Evolutionary conservation across 306 rosid species (phyloP).

Genomic region (Casuarina glauca): DNA sequence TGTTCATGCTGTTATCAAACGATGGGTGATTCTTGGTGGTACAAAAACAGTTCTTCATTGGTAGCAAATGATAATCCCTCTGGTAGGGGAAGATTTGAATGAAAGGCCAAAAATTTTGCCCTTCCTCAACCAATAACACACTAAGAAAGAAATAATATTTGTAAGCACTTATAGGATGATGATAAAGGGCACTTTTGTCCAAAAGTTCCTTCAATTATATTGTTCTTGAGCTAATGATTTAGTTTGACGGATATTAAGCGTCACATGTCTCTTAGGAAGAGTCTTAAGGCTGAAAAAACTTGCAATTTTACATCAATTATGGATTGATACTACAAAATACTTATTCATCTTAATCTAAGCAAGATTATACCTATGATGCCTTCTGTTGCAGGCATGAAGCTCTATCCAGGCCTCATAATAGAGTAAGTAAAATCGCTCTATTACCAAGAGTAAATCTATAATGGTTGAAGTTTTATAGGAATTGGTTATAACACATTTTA

Average conservation of each 20-base stretch:
- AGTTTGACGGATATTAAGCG: neutral
- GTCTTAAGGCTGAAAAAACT: slow-evolving; percentile 79
- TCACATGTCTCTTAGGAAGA: slow-evolving; percentile 17
- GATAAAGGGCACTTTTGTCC: neutral
- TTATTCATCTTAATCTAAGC: slow-evolving; percentile 85
- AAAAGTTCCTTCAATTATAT: neutral
- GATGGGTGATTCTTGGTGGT: neutral
- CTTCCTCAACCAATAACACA: too few species aligned
- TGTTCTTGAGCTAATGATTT: neutral
- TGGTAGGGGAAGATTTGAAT: too few species aligned
- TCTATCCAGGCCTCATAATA: slow-evolving; percentile 56
- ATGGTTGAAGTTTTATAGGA: slow-evolving; percentile 11
- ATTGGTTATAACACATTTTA: neutral
- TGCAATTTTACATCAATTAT: slow-evolving; percentile 64
- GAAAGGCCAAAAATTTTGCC: too few species aligned
- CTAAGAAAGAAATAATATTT: neutral
- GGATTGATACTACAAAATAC: slow-evolving; percentile 85
- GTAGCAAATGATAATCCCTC: too few species aligned
- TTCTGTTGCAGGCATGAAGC: slow-evolving; percentile 45
- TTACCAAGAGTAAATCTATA: neutral
- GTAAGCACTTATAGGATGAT: neutral
- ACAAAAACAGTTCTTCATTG: neutral
- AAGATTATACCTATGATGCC: slow-evolving; percentile 71
- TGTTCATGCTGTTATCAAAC: too few species aligned
- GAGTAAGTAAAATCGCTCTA: slow-evolving; percentile 36